phyloP scores from a whole-genome alignment of 768 basidiomycete genomes.

The Lentinus tigrinus region DNA sequence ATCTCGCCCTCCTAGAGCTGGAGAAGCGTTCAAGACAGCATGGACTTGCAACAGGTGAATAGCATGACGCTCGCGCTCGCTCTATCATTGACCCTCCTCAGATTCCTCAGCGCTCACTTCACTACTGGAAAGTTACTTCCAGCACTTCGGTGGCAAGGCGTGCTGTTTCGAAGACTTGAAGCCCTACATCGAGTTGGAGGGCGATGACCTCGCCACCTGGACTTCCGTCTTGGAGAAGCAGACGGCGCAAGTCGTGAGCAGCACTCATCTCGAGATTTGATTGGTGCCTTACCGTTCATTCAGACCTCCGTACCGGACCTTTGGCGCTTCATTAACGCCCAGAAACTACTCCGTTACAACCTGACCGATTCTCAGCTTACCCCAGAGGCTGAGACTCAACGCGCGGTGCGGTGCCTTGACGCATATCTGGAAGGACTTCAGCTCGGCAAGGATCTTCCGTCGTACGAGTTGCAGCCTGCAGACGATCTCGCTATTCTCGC shows the following conservation, averaged over 20 bases:
- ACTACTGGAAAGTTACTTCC: slow-evolving; percentile 67
- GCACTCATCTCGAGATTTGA: slow-evolving; percentile 6
- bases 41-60: slow-evolving; percentile 48
- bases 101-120: slow-evolving; percentile 44
- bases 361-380: slow-evolving; percentile 50
- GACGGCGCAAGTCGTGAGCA: slow-evolving; percentile 45
- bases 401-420: slow-evolving; percentile 51
- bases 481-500: slow-evolving; percentile 83
- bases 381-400: slow-evolving; percentile 52
- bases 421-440: slow-evolving; percentile 68
- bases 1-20: slow-evolving; percentile 73
- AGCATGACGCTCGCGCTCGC: background rate
- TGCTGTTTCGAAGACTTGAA: slow-evolving; percentile 87
- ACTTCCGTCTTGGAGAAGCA: slow-evolving; percentile 50
- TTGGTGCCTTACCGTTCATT: slow-evolving; percentile 1
- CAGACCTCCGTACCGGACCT: slow-evolving; percentile 55
- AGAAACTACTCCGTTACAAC: slow-evolving; percentile 70
- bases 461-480: slow-evolving; percentile 81
- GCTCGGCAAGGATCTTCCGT: slow-evolving; percentile 62
- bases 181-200: slow-evolving; percentile 57
- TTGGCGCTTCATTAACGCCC: slow-evolving; percentile 68
- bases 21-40: slow-evolving; percentile 56
- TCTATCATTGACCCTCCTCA: slow-evolving; percentile 23
- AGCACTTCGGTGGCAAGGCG: slow-evolving; percentile 72
- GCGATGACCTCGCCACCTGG: slow-evolving; percentile 49